Evolutionary conservation across 1,139 yeast genomes (phyloP), one percentile per base, ranked within the genome.

Genomic region (Pichiaceae sp.): DNA sequence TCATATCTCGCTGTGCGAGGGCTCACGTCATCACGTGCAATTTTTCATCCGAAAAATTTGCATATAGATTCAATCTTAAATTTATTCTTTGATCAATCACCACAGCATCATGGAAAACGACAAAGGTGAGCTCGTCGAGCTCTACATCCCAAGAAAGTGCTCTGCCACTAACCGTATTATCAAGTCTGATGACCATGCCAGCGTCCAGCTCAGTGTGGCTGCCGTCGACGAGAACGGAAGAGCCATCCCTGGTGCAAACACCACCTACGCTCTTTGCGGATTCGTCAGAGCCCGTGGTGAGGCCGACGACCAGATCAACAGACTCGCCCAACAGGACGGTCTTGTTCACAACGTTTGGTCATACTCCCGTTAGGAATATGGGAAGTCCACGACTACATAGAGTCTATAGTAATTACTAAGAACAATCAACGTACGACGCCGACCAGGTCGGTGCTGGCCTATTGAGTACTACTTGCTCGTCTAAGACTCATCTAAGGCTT

Each of bases 71-170:
- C n/a, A n/a, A n/a, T n/a, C n/a, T n/a, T n/a, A n/a, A n/a, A n/a
- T n/a, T n/a, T n/a, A n/a, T n/a, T n/a, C n/a, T n/a, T n/a, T n/a
- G n/a, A n/a, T n/a, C n/a, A n/a, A n/a, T n/a, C 7, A 21, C 24
- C 24, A 21, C 7, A 21, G 8, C 83, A 86, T 73, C 65, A 91
- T 91, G 98, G 97, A 91, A 82, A 91, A 91, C 98, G 97, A 91
- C 73, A 86, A 86, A 78, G 98, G 98, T 73, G 95, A 86, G 78
- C 82, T 89, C 76, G 97, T 91, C 74, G 99, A 93, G 81, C 89
- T 91, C 74, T 91, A 91, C 95, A 95, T 91, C 74, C 99, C 99
- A 79, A 86, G 98, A 84, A 91, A 91, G 80, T 91, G 99, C 80
- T 91, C 97, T 74, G 99, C 98, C 66, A 87, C 98, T 75, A 89